Conservation (phyloP, 495 filamentous ascomycete species). For the Achaetomiella virescens region DNA sequence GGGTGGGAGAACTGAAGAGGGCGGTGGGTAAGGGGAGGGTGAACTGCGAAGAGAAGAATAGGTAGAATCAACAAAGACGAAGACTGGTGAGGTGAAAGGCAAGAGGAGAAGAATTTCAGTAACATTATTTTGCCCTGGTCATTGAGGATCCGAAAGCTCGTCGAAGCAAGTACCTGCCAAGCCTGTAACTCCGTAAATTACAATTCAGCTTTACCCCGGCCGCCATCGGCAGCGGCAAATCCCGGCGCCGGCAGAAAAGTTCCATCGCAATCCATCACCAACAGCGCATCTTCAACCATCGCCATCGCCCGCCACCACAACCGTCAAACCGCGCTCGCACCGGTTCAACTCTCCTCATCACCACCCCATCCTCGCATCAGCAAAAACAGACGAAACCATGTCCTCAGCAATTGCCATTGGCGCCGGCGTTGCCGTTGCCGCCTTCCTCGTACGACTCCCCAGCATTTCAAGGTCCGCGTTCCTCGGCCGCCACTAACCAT, state of each 20-base stretch:
- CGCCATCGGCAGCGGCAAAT: slow-evolving; percentile 9
- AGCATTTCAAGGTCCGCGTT: not conserved
- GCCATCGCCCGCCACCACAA: slow-evolving; percentile 5
- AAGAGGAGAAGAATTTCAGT: no score
- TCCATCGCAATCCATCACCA: slow-evolving; percentile 6
- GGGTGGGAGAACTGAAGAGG: not conserved
- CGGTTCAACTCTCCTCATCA: not conserved
- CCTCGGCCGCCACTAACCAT: not conserved
- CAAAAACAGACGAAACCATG: slow-evolving; percentile 46
- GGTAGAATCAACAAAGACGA: no score
- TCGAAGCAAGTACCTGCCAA: not conserved
- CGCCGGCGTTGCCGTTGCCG: slow-evolving; percentile 66
- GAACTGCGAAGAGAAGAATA: no score
- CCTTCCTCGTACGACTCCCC: slow-evolving; percentile 59
- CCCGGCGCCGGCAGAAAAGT: slow-evolving; percentile 13
- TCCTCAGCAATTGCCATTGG: slow-evolving; percentile 69
- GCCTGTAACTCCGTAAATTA: not conserved
- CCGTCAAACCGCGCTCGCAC: not conserved
- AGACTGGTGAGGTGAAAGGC: no score
- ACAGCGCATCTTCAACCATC: slow-evolving; percentile 4
- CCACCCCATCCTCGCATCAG: slow-evolving; percentile 2
- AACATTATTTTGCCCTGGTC: no score
- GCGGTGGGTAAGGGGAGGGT: no score
- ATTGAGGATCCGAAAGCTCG: no score
- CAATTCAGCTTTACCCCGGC: not conserved